Base-by-base conservation (phyloP, 805 yeast genomes). In the Metschnikowia vanudenii region DNA sequence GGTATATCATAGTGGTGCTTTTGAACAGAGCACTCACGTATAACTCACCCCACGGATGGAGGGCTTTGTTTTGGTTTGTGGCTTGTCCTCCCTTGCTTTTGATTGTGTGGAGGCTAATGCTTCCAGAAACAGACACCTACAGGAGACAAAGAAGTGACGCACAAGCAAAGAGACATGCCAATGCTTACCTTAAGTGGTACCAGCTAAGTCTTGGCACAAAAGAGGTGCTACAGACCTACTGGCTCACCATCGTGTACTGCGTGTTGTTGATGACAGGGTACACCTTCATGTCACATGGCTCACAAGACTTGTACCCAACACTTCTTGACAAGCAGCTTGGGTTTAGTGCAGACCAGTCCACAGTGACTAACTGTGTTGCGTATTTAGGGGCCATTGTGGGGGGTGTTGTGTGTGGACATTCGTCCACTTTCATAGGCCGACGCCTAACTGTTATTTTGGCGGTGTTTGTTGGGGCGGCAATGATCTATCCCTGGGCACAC, bases 31-130 rank as follows among this genome's bases (percentile, higher is more conserved):
- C 85, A 35, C 76, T 84, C 35, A 53, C 55, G 11, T 51, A 49
- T 52, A 76, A 74, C 49, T 68, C 82, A 2, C 55, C 68, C 0
- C 78, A 82, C 52, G 67, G 71, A 0, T 84, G 90, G 89, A 75
- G 86, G 63, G 74, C 84, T 2, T 61, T 84, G 50, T 82, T 80
- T 62, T 82, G 86, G 83, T 81, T 84, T 55, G 77, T 82, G 49
- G 81, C 88, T n/a, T 84, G 85, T 39, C 79, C 84, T 11, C 84
- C 88, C 1, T 74, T 79, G 7, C 57, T 84, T 19, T 68, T 85
- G 41, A 75, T 82, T 35, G 48, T 69, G 24, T 82, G 84, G 83
- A 75, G 90, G 62, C 53, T 72, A 50, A 63, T 67, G 36, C 54
- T 52, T 41, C 86, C 86, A 2, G 90, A 85, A 63, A 80, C 85